A percentile compares a stretch with the other conserved stretches of the same genome.
phyloP scores from a whole-genome alignment of 2,329 filamentous ascomycete species.

The Alternaria solani region DNA sequence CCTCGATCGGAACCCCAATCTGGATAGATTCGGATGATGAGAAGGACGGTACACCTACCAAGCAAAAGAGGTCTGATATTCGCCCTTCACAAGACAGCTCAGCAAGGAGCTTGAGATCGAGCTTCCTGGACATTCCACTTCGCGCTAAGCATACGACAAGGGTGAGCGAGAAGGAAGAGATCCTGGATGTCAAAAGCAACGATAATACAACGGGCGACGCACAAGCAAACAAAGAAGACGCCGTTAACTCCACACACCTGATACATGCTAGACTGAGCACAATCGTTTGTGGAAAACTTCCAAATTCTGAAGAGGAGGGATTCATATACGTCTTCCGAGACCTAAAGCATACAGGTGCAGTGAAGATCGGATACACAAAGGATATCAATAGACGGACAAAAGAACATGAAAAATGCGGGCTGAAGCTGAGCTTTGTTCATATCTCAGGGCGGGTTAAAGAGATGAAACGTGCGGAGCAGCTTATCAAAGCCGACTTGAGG shows the following conservation, averaged over 20 bases:
- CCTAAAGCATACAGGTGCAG: background rate
- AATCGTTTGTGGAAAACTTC: background rate
- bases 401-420: background rate
- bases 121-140: too few species aligned
- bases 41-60: background rate
- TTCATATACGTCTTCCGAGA: background rate
- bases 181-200: too few species aligned
- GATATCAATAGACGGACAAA: background rate
- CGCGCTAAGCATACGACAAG: too few species aligned
- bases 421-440: background rate
- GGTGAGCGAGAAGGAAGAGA: too few species aligned
- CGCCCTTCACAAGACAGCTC: too few species aligned
- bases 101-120: too few species aligned
- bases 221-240: background rate
- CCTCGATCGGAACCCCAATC: background rate
- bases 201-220: background rate
- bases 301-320: background rate
- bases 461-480: background rate
- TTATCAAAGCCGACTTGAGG: background rate
- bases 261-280: background rate
- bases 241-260: background rate
- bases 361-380: constrained; percentile 1
- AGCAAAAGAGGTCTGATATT: background rate
- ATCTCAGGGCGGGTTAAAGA: background rate
- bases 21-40: background rate